A percentile compares a stretch with the other conserved stretches of the same genome.
Conservation (phyloP, 2,329 filamentous ascomycete genomes). For the Nothomitra cinnamomea region DNA sequence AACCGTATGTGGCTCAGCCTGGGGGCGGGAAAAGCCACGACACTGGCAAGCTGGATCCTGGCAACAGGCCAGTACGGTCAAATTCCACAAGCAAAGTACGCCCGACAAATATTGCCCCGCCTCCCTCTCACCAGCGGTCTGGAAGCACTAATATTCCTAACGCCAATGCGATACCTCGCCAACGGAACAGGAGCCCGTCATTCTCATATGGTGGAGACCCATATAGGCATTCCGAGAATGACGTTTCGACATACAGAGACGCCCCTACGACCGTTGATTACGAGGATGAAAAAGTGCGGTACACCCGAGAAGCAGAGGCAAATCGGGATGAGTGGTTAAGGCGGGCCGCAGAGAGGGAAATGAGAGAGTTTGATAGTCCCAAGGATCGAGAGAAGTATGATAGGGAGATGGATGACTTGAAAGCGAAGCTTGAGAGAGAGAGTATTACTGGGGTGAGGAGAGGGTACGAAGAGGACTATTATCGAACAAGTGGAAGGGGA, state of each 20-base stretch:
- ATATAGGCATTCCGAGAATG: constrained; percentile 12
- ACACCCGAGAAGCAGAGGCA: constrained; percentile 6
- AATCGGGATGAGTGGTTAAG: constrained; percentile 8
- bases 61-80: constrained; percentile 7
- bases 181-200: constrained; percentile 11
- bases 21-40: constrained; percentile 41
- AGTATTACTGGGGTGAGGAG: background rate
- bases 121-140: constrained; percentile 5
- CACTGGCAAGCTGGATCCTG: constrained; percentile 16
- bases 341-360: constrained; percentile 10
- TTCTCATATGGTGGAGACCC: constrained; percentile 8
- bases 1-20: constrained; percentile 44
- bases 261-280: constrained; percentile 5
- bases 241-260: constrained; percentile 8
- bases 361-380: constrained; percentile 11
- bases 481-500: constrained; percentile 6
- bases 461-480: constrained; percentile 12
- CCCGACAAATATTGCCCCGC: constrained; percentile 3
- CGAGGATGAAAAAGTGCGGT: constrained; percentile 9
- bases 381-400: constrained; percentile 6
- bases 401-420: background rate
- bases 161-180: constrained; percentile 4
- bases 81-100: constrained; percentile 10
- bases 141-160: constrained; percentile 8
- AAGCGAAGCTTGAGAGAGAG: background rate